These are phyloP conservation scores for Lyophyllum atratum DNA, from an alignment of 768 basidiomycete genomes.

Conservation along the genomic window DNA sequence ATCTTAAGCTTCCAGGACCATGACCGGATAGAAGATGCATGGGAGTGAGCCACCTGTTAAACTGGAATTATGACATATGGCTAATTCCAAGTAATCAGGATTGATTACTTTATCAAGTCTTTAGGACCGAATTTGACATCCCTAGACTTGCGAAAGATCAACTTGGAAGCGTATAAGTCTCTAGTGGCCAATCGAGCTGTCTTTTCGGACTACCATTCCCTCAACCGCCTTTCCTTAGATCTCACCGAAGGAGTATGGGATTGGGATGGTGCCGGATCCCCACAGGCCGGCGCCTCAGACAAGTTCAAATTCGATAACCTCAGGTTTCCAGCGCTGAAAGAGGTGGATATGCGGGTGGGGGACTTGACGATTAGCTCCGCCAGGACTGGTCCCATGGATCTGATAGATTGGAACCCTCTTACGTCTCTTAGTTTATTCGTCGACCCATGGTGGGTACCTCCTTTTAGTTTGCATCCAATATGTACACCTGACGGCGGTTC, in stretches of 20 bases:
- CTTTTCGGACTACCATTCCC: conserved; percentile 8
- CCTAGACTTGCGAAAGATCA: conserved; percentile 13
- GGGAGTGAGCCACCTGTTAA: background rate
- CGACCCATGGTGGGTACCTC: conserved; percentile 10
- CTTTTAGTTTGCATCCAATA: background rate
- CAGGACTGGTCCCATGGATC: conserved; percentile 14
- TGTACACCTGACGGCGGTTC: background rate
- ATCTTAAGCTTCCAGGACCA: background rate
- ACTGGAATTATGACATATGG: background rate
- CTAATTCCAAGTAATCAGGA: background rate
- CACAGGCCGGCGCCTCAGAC: conserved; percentile 13
- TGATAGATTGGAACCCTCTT: conserved; percentile 14
- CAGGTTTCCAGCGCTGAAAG: conserved; percentile 17
- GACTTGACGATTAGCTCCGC: conserved; percentile 15
- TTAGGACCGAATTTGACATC: conserved; percentile 11
- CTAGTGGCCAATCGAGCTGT: conserved; percentile 1
- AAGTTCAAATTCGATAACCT: conserved; percentile 14
- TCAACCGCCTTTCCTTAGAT: conserved; percentile 18
- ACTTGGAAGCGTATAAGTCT: conserved; percentile 2
- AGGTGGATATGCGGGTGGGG: conserved; percentile 18
- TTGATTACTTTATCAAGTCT: conserved; percentile 8
- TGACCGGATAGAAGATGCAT: background rate
- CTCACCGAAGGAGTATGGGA: conserved; percentile 24
- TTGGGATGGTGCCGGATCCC: conserved; percentile 16
- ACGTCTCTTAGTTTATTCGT: conserved; percentile 16